phyloP scores from a whole-genome alignment of 495 filamentous ascomycete species.

The Poronia punctata region DNA sequence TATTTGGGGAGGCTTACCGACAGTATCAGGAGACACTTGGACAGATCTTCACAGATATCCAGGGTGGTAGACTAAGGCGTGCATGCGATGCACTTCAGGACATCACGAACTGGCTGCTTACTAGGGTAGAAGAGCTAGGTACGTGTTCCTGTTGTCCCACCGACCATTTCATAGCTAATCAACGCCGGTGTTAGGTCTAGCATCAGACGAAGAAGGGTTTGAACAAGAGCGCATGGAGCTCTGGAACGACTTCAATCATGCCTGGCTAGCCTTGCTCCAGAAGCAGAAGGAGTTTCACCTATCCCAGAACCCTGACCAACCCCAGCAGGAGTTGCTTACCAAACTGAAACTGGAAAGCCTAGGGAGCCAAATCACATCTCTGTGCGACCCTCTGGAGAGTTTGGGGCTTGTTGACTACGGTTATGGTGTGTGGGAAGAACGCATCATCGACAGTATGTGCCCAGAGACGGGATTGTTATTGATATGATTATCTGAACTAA shows the following conservation, averaged over 20 bases:
- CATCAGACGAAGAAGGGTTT: slow-evolving; percentile 62
- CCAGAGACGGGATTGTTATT: background rate
- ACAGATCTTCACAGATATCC: slow-evolving; percentile 68
- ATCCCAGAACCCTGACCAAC: slow-evolving; percentile 50
- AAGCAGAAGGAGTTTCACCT: slow-evolving; percentile 76
- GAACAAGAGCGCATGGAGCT: slow-evolving; percentile 67
- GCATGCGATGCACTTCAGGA: slow-evolving; percentile 66
- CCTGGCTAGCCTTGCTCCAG: slow-evolving; percentile 84
- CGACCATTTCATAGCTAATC: slow-evolving; percentile 9
- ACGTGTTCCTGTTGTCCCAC: slow-evolving; percentile 34
- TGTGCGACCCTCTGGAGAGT: slow-evolving; percentile 80
- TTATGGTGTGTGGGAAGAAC: slow-evolving; percentile 93
- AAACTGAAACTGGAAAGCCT: slow-evolving; percentile 66
- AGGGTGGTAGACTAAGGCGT: slow-evolving; percentile 62
- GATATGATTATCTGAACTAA: no score
- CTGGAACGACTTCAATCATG: slow-evolving; percentile 93
- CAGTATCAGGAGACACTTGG: slow-evolving; percentile 68
- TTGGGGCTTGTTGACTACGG: slow-evolving; percentile 94
- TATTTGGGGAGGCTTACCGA: slow-evolving; percentile 60
- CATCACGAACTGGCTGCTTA: slow-evolving; percentile 79
- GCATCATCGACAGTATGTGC: slow-evolving; percentile 71
- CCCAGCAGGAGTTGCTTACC: slow-evolving; percentile 58
- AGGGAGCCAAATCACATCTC: slow-evolving; percentile 69
- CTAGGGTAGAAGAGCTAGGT: slow-evolving; percentile 79
- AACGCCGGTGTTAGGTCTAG: slow-evolving; percentile 31